phyloP scores from a whole-genome alignment of 805 yeast species.

The Saturnispora mendoncae region DNA sequence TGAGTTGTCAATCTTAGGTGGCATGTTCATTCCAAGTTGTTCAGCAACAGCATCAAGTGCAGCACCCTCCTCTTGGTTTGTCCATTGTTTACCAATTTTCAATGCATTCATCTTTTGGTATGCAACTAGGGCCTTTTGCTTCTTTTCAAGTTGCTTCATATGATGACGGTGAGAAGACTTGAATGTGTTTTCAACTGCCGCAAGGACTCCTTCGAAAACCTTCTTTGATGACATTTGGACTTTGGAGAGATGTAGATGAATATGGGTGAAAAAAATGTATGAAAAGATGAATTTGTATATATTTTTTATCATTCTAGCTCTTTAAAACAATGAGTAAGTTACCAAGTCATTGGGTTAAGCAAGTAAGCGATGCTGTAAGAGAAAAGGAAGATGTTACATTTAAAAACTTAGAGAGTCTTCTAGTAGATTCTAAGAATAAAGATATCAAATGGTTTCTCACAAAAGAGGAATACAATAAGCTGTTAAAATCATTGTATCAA shows the following conservation, averaged over 20 bases:
- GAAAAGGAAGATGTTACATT: not conserved
- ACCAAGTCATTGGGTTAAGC: conserved; percentile 1
- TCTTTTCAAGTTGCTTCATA: conserved; percentile 33
- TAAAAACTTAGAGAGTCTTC: not conserved
- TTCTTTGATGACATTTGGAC: conserved; percentile 7
- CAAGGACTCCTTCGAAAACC: conserved; percentile 9
- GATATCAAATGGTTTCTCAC: not conserved
- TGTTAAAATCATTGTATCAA: conserved; percentile 34
- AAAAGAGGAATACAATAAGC: not conserved
- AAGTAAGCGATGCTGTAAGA: not conserved
- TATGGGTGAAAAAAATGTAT: not conserved
- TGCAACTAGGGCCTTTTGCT: conserved; percentile 37
- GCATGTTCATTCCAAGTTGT: conserved; percentile 18
- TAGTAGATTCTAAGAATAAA: not conserved
- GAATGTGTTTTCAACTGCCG: conserved; percentile 34
- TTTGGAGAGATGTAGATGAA: not conserved
- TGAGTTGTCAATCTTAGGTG: conserved; percentile 22
- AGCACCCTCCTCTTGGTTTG: conserved; percentile 27
- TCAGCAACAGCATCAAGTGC: conserved; percentile 30
- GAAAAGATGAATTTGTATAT: not conserved
- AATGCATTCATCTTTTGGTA: conserved; percentile 41
- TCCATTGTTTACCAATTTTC: conserved; percentile 29
- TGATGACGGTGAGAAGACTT: conserved; percentile 31
- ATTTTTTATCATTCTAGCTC: not conserved
- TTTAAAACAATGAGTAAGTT: not conserved